A percentile compares a stretch with the other conserved stretches of the same genome.
Evolutionary conservation across 2,329 filamentous ascomycete species (phyloP).

Genomic region (Allantophomopsis cytisporea): DNA sequence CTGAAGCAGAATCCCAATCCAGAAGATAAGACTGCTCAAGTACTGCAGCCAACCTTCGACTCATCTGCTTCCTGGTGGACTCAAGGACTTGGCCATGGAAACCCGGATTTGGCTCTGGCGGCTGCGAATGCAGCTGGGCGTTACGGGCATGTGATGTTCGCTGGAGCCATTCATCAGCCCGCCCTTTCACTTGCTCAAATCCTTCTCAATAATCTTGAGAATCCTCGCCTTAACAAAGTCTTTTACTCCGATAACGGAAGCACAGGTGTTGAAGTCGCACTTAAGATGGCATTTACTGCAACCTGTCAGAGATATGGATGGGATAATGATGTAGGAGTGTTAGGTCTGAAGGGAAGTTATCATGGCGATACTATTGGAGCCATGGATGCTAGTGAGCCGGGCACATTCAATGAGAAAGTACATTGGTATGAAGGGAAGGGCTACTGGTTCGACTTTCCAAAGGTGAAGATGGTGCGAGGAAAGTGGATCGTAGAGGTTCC

Average conservation of each 20-base stretch:
- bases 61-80: conserved; percentile 89
- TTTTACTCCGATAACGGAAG: conserved; percentile 81
- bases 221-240: conserved; percentile 52
- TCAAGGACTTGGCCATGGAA: conserved; percentile 72
- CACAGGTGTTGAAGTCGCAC: conserved; percentile 70
- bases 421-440: conserved; percentile 77
- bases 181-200: conserved; percentile 55
- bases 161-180: conserved; percentile 65
- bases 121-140: conserved; percentile 72
- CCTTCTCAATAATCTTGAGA: conserved; percentile 44
- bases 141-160: conserved; percentile 85
- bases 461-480: conserved; percentile 51
- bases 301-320: conserved; percentile 53
- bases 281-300: conserved; percentile 74
- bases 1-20: conserved; percentile 2
- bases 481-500: conserved; percentile 42
- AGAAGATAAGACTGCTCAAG: conserved; percentile 8
- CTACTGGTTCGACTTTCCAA: conserved; percentile 70
- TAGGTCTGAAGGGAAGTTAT: conserved; percentile 70
- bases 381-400: conserved; percentile 75
- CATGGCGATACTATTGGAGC: conserved; percentile 82
- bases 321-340: conserved; percentile 47
- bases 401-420: conserved; percentile 66
- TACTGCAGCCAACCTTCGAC: conserved; percentile 59
- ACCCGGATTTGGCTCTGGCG: conserved; percentile 55